Evolutionary conservation across 495 filamentous ascomycete species (phyloP), one percentile per base, ranked within the genome.

Genomic region (Pseudoneurospora amorphoporcata): DNA sequence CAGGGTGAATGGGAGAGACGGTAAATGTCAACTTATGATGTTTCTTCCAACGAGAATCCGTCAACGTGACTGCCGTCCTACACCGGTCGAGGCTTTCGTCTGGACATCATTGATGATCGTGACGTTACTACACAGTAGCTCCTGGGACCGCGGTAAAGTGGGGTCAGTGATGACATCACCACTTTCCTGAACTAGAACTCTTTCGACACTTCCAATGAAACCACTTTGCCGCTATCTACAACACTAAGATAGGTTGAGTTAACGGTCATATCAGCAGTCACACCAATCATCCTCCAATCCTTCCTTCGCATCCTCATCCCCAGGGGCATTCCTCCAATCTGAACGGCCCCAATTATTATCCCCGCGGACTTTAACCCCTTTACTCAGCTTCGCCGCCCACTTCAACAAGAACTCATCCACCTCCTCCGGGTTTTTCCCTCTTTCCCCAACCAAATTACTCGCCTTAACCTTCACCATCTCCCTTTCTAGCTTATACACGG

Each of bases 371-470:
- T 16, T 8, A 35, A 35, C 29, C 0, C 72, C 42, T 8, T 68
- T 39, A 17, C 70, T 72, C 14, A 73, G 1, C 72, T 45, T 70
- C 3, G 43, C 32, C 17, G 65, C 38, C 37, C 68, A 53, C 17
- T 47, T 39, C 68, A 73, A 37, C 72, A 73, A 47, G 1, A 8
- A 14, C 43, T 73, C 72, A 39, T 73, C 72, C 4, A 73, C 17
- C 41, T 73, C 72, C 3, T 43, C 39, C 4, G 68, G 68, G 14
- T 70, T 69, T 9, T 23, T 0, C 0, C 72, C 72, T 5, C n/a
- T 17, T 23, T 37, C 43, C 8, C 40, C 72, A 0, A 68, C 72
- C 12, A 73, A 43, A 8, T 35, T 17, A 35, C 53, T 65, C 14
- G 41, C 29, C 29, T 41, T 47, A 6, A 32, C 68, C 41, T 65